Evolutionary conservation across 257 asterid species (phyloP), one percentile per base, ranked within the genome.

Genomic region (Solanum okadae): DNA sequence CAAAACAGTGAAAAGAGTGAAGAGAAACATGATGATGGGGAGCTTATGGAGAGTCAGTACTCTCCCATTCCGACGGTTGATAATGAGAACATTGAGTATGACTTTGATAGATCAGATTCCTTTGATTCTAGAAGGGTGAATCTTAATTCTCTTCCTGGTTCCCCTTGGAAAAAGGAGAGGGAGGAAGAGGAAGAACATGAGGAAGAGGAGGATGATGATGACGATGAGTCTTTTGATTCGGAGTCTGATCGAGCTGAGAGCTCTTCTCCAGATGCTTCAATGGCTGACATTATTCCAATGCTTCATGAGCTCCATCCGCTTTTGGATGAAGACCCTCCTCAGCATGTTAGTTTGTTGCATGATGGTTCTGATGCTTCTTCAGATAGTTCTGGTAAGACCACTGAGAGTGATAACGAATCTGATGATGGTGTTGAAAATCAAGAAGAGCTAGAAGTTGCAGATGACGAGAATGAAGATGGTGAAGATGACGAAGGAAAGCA

Each of bases 271-370:
- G 98, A 95, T 91, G 98, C 99, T 49, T 95, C 99, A 27, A 91
- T 96, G 98, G 94, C 98, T 83, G 99, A 96, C 90, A 94, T 95
- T 37, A 92, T 93, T 82, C 98, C 98, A 14, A 93, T 96, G 96
- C 98, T 96, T n/a, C 96, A 95, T 87, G 98, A 96, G 91, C 98
- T 96, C 84, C 98, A 94, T 86, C 98, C 99, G 0, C 93, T 96
- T 86, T 90, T 96, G 73, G 98, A 93, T 76, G 95, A 92, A 83
- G 97, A 94, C 71, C 87, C 87, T 44, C 94, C 93, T 65, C 95
- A 79, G 65, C 93, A 91, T 18, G 88, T 70, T 91, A 90, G 86
- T 63, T 42, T 76, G 83, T 90, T 93, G 78, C 92, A 59, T 34
- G 91, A 88, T 79, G 94, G 89, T 86, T 96, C 96, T 14, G 93